These are phyloP conservation scores for Pythium monospermum DNA, from an alignment of 352 stramenopile species.

Conservation along the genomic window DNA sequence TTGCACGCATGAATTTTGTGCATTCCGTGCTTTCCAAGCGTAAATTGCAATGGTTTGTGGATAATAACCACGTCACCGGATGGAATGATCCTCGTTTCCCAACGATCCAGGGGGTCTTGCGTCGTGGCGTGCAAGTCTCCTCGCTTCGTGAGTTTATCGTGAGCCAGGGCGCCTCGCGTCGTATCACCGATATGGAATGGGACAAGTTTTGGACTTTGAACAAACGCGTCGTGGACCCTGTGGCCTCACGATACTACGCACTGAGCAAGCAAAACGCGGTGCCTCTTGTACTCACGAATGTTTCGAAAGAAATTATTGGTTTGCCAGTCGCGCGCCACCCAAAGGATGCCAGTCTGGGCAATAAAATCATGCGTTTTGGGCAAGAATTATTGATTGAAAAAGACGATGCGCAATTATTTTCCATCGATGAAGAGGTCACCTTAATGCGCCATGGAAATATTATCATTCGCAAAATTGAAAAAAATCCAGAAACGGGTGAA, in stretches of 20 bases:
- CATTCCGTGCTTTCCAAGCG: constrained; percentile 98
- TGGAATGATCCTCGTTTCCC: constrained; percentile 99
- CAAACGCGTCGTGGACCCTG: constrained; percentile 97
- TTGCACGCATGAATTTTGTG: constrained; percentile 99
- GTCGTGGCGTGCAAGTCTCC: constrained; percentile 94
- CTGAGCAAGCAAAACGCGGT: constrained; percentile 89
- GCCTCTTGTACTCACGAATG: constrained; percentile 83
- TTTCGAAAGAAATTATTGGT: constrained; percentile 52
- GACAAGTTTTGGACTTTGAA: constrained; percentile 99
- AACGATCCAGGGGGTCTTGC: constrained; percentile 95
- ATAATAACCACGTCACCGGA: constrained; percentile 93
- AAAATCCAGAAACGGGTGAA: constrained; percentile 38
- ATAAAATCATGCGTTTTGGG: constrained; percentile 87
- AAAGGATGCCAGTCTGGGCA: constrained; percentile 73
- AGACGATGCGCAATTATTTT: constrained; percentile 93
- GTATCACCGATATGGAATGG: constrained; percentile 99
- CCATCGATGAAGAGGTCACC: constrained; percentile 95
- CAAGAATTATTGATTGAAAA: constrained; percentile 93
- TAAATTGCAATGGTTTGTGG: constrained; percentile 99
- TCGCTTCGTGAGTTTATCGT: constrained; percentile 97
- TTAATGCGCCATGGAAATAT: constrained; percentile 97
- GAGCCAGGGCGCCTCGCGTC: constrained; percentile 93
- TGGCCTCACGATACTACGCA: constrained; percentile 95
- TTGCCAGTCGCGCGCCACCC: constrained; percentile 69
- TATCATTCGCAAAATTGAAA: constrained; percentile 71